Base-by-base conservation (phyloP, 2,329 filamentous ascomycete species). In the Colletotrichum australisinense region DNA sequence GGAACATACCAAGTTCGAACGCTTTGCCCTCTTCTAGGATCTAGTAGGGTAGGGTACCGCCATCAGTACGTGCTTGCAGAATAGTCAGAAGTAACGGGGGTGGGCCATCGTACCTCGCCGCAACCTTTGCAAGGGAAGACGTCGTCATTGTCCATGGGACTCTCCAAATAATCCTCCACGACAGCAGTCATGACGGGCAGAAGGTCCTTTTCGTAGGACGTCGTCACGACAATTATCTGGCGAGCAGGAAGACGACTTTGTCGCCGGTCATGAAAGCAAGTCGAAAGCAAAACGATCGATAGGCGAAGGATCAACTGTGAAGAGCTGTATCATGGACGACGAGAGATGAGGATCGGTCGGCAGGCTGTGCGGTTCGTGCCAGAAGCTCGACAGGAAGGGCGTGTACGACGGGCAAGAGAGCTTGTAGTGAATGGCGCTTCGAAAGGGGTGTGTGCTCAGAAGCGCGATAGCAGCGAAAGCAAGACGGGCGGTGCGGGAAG, bases 21-120 rank as follows among this genome's bases (percentile, higher is more conserved):
- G 97, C 97, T 85, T 98, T 98, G 79, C 97, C 97, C 88, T 99
- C 97, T 84, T 99, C 97, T 24, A 99, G 90, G 77, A 98, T 98
- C 95, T 98, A 82, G 69, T 78, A 60, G 63, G 71, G 63, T 59
- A 72, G 63, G 63, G 73, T 63, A 65, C 65, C 62, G 49, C 63
- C 69, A 38, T 75, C 70, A 73, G 70, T 75, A 74, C 62, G 46
- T 71, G 63, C 71, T 75, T 58, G 56, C 67, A 64, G 55, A 42
- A 67, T 66, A 56, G 63, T 22, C 67, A 71, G 38, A 63, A 55
- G 67, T 64, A 30, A 46, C 11, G 35, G 26, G 32, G 7, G 57
- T 57, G 72, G 69, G 30, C 52, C 58, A 66, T 81, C 88, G 79
- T 88, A 97, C 94, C 89, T 97, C 94, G 86, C 95, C 95, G 84